phyloP scores from a whole-genome alignment of 768 basidiomycete genomes.

The Suillus spraguei region DNA sequence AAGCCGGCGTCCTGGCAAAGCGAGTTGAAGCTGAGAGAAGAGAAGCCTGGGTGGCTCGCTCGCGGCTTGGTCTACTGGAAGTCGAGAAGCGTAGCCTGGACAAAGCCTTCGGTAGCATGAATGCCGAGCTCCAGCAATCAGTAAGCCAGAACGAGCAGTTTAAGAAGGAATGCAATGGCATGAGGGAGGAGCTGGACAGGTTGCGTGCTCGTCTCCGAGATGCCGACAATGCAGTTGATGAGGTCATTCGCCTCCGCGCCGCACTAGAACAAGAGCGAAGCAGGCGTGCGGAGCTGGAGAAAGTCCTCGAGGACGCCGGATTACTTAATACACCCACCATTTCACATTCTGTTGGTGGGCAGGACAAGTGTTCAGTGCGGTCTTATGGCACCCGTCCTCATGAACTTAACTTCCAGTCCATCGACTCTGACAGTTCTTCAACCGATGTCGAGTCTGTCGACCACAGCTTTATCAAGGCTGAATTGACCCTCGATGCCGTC shows the following conservation, averaged over 20 bases:
- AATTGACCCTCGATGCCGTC: slow-evolving; percentile 56
- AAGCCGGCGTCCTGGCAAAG: slow-evolving; percentile 61
- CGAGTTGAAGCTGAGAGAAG: slow-evolving; percentile 78
- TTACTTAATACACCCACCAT: slow-evolving; percentile 49
- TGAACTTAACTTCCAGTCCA: slow-evolving; percentile 45
- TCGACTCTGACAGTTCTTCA: slow-evolving; percentile 64
- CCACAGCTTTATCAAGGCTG: slow-evolving; percentile 41
- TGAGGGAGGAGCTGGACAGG: slow-evolving; percentile 31
- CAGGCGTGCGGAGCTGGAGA: slow-evolving; percentile 51
- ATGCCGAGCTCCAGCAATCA: slow-evolving; percentile 31
- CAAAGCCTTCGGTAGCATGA: slow-evolving; percentile 45
- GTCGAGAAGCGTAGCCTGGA: slow-evolving; percentile 64
- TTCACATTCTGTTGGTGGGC: slow-evolving; percentile 18
- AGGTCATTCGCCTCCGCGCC: slow-evolving; percentile 29
- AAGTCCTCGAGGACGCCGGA: slow-evolving; percentile 48
- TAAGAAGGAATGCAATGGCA: slow-evolving; percentile 29
- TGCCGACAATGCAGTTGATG: slow-evolving; percentile 25
- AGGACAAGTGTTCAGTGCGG: slow-evolving; percentile 19
- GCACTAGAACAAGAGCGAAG: slow-evolving; percentile 43
- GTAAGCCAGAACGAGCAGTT: slow-evolving; percentile 29
- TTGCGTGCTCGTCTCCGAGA: slow-evolving; percentile 36
- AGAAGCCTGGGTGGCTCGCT: slow-evolving; percentile 85
- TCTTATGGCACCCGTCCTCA: slow-evolving; percentile 38
- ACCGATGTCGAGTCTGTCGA: slow-evolving; percentile 71
- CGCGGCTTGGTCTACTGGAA: slow-evolving; percentile 64